phyloP scores from a whole-genome alignment of 2,329 filamentous ascomycete species.

The Ophiostoma sp. region DNA sequence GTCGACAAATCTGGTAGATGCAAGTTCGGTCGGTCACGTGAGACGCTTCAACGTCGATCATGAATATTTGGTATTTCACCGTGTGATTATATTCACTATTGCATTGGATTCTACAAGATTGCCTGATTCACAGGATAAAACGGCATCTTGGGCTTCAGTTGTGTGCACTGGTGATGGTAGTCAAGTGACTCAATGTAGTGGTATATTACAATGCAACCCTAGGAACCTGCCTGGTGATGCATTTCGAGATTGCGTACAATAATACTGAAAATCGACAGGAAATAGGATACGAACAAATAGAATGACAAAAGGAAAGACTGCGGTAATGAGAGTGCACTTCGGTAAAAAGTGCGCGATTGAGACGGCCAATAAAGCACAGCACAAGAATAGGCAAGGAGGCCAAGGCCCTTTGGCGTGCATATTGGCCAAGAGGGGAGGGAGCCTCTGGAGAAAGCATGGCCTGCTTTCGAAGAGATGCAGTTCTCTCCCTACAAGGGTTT shows the following conservation, averaged over 20 bases:
- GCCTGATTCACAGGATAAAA: too few species aligned
- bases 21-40: neutral
- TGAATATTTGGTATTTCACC: too few species aligned
- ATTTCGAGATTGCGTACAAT: neutral
- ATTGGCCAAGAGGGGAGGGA: neutral
- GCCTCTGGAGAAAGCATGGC: neutral
- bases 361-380: neutral
- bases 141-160: neutral
- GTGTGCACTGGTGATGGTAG: neutral
- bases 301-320: neutral
- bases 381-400: neutral
- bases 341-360: neutral
- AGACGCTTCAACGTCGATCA: neutral
- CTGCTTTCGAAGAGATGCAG: neutral
- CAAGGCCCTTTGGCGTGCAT: neutral
- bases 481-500: too few species aligned
- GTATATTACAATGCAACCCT: neutral
- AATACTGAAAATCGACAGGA: neutral
- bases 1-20: neutral
- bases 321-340: neutral
- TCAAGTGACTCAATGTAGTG: neutral
- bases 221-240: neutral
- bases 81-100: too few species aligned
- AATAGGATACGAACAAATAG: neutral
- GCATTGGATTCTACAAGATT: too few species aligned